Evolutionary conservation across 1,284 basidiomycete species (phyloP), one percentile per base, ranked within the genome.

Genomic region (Apiotrichum sp.): DNA sequence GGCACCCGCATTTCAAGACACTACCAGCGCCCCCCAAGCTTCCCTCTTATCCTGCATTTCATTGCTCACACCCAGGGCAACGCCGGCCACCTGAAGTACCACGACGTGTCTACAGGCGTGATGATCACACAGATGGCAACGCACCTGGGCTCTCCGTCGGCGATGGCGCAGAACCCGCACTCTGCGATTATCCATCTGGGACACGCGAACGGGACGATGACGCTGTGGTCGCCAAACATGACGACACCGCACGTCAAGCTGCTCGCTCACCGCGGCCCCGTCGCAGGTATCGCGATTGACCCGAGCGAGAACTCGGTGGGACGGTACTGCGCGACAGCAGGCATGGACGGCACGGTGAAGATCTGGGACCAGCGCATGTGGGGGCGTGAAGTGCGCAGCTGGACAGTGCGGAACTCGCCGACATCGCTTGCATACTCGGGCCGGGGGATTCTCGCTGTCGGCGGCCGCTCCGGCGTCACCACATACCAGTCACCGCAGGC

Each of bases 361-460:
- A 81, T 84, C 6, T 99, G 95, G 96, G 96, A 98, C 77, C 89
- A 86, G 67, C 79, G 96, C 50, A 97, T 92, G 79, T 95, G 93
- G 87, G 92, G 88, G 64, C 86, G 87, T 32, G 84, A 86, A 3
- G 83, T 96, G 36, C 78, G 89, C 50, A 84, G 86, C 59, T 97
- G 93, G 92, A 78, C 73, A 9, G 81, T 86, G 13, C 80, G 90
- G 55, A 74, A 77, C 44, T 76, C 59, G 82, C 84, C 46, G 10
- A 62, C 64, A 4, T 66, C 64, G 1, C 52, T 79, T 1, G 61
- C 67, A 13, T 82, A 76, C 68, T 80, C 78, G 64, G 85, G 87
- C 62, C 85, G 84, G 62, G 95, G 95, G 0, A 82, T 86, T 57
- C 77, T 99, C 56, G 88, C 87, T 2, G 87, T 93, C 9, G 87